Evolutionary conservation across 2,329 filamentous ascomycete species (phyloP), one percentile per base, ranked within the genome.

Genomic region (Mycocentrospora acerina): DNA sequence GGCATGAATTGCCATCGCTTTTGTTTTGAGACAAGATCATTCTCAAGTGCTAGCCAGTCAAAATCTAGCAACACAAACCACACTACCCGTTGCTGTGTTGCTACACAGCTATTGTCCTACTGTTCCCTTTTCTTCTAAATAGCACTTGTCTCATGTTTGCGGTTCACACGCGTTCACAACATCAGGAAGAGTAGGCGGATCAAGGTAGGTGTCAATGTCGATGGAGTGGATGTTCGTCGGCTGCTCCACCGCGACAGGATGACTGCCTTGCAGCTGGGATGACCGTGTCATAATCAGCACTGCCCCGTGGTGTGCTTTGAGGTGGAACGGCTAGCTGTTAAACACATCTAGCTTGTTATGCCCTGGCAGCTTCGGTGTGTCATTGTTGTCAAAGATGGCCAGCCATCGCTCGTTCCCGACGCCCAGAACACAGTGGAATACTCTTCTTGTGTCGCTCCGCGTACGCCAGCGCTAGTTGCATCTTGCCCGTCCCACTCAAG

Each of bases 401-500:
- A 74, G 56, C 70, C 66, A 75, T 3, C 44, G 42, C 12, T 47
- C 57, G 35, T 74, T 75, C 4, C 71, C 67, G 74, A 6, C 30
- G 31, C 32, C 73, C 71, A 76, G 42, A 76, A 65, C 4, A 70
- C 49, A 0, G 69, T 66, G 0, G 64, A 60, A 47, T 72, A 73
- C 7, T 62, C 51, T 11, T 56, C 17, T 55, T 53, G 38, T 73
- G 45, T 19, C 41, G 43, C 47, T 60, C 64, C 2, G 61, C 49
- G 51, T 68, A 75, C 29, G 60, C 55, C 6, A 71, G 48, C 24
- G 5, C 62, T 7, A 73, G 56, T 46, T 74, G 66, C n/a, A 71
- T 74, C 57, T 75, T 75, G 17, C 69, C 71, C 19, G 74, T 72
- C 3, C 71, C 71, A 12, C 71, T 70, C 3, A 72, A 53, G 12